phyloP scores from a whole-genome alignment of 2,329 filamentous ascomycete genomes.

The Cryphonectria nitschkei region DNA sequence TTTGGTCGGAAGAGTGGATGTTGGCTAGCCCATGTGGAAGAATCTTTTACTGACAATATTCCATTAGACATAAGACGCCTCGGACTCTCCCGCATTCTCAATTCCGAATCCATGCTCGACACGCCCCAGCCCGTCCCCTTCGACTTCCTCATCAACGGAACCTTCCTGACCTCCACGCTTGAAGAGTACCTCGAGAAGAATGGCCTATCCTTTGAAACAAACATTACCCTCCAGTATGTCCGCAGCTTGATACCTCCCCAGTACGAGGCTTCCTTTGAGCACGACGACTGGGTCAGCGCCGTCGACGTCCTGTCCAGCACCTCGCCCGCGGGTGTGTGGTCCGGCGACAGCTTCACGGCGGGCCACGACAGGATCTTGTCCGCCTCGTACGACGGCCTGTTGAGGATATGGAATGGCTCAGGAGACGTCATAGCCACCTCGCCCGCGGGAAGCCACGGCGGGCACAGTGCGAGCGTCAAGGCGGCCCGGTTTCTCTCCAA shows the following conservation, averaged over 20 bases:
- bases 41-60: not conserved
- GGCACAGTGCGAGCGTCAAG: slow-evolving; percentile 78
- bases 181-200: slow-evolving; percentile 87
- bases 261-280: slow-evolving; percentile 90
- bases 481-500: slow-evolving; percentile 81
- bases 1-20: slow-evolving; percentile 6
- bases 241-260: slow-evolving; percentile 86
- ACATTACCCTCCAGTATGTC: slow-evolving; percentile 88
- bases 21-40: not conserved
- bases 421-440: slow-evolving; percentile 84
- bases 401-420: slow-evolving; percentile 88
- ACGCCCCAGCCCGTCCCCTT: slow-evolving; percentile 72
- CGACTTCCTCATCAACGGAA: slow-evolving; percentile 94
- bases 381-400: slow-evolving; percentile 87
- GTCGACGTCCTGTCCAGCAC: slow-evolving; percentile 78
- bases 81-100: slow-evolving; percentile 71
- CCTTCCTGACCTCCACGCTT: slow-evolving; percentile 85
- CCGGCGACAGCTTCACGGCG: slow-evolving; percentile 50
- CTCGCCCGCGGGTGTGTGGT: slow-evolving; percentile 64
- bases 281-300: slow-evolving; percentile 94
- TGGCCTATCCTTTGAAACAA: slow-evolving; percentile 87
- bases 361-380: slow-evolving; percentile 79
- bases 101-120: slow-evolving; percentile 72
- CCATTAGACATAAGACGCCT: slow-evolving; percentile 66
- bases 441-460: slow-evolving; percentile 65